Evolutionary conservation across 176 grass and related monocot species (phyloP), one percentile per base, ranked within the genome.

Genomic region (Triticum dicoccoides): DNA sequence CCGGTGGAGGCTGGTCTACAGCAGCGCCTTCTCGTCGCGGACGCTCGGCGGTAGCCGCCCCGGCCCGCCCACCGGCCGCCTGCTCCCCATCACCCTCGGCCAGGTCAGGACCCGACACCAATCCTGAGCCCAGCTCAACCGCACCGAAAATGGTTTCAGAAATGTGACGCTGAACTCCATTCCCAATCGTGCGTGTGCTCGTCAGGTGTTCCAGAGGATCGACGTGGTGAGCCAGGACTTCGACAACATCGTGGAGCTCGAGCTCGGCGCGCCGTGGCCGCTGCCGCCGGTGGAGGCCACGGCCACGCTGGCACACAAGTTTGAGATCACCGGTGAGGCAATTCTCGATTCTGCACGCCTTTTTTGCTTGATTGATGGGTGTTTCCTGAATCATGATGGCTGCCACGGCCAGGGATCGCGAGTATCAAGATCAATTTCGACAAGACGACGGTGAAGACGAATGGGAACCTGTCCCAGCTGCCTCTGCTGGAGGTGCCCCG

Each of bases 1-100:
- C 2, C 87, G 93, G 86, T 98, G 96, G 96, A 91, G 84, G 45
- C 84, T 98, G 11, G 86, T 98, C 30, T 98, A 94, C 78, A 98
- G 96, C 88, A 98, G 93, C 83, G 96, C 78, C n/a, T 98, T 94
- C 91, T 98, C 96, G 25, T 94, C 91, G 67, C 80, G 91, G 77
- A 92, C 91, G 20, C 81, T 98, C 3, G 96, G 96, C 65, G 96
- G 96, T 44, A 98, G 93, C 88, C 91, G 96, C 1, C 96, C 96
- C 6, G 96, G 96, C 49, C 96, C 91, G 44, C 91, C 96, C 12
- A 95, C 76, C 11, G 93, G 96, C 4, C 78, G 93, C 0, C 93
- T 98, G 35, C 80, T 98, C 29, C 96, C 96, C 5, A 86, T 98
- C 76, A 92, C 91, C 17, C 96, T 98, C 18, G 93, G 96, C 35